Evolutionary conservation across 768 basidiomycete genomes (phyloP).

Genomic region (Pleurotus platypus): DNA sequence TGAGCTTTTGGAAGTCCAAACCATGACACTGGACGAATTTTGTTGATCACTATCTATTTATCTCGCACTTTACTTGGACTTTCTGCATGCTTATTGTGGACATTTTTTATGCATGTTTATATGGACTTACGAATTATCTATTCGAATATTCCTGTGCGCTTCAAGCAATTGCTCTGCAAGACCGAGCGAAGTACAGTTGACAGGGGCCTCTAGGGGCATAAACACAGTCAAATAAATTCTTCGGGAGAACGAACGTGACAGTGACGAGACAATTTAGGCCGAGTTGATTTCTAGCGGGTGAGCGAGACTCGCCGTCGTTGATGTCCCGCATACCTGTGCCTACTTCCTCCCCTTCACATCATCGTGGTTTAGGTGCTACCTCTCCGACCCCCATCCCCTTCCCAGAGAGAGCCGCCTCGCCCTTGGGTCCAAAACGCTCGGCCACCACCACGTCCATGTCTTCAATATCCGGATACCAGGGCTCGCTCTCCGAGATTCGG

Average conservation of each 20-base stretch:
- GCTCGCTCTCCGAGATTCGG: conserved; percentile 64
- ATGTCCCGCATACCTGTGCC: conserved; percentile 81
- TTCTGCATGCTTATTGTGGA: too few relatives aligned
- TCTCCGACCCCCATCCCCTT: conserved; percentile 31
- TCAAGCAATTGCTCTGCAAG: too few relatives aligned
- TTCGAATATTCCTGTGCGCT: too few relatives aligned
- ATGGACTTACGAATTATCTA: too few relatives aligned
- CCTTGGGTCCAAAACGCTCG: conserved; percentile 29
- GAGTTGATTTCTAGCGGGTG: neutral
- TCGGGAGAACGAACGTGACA: conserved; percentile 15
- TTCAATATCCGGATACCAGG: conserved; percentile 51
- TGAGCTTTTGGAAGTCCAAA: too few relatives aligned
- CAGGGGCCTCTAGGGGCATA: too few relatives aligned
- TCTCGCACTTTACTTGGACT: too few relatives aligned
- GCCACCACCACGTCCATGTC: conserved; percentile 51
- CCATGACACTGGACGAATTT: too few relatives aligned
- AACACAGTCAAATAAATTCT: conserved; percentile 12
- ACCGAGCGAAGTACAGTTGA: too few relatives aligned
- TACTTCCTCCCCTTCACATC: conserved; percentile 39
- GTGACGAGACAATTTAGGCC: neutral
- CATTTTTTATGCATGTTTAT: too few relatives aligned
- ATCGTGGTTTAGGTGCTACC: conserved; percentile 29
- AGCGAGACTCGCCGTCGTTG: conserved; percentile 7
- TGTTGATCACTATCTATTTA: too few relatives aligned
- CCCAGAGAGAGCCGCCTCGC: conserved; percentile 43